phyloP scores from a whole-genome alignment of 2,329 filamentous ascomycete species.

The Myriangium duriaei region DNA sequence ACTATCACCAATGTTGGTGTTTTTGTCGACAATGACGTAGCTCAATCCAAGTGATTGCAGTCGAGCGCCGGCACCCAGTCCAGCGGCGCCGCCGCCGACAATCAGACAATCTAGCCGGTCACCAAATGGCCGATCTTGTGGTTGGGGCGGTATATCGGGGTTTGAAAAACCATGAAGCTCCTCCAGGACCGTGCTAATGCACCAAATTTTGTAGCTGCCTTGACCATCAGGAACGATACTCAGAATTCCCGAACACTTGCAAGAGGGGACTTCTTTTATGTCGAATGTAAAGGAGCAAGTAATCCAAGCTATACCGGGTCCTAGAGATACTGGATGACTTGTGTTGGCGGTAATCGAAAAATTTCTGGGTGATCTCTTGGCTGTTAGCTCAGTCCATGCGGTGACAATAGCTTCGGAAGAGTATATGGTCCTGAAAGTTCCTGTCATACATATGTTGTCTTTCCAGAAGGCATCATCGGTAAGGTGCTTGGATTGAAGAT shows the following conservation, averaged over 20 bases:
- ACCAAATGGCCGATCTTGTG: constrained; percentile 14
- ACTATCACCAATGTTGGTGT: constrained; percentile 27
- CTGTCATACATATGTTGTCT: constrained; percentile 45
- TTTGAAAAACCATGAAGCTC: constrained; percentile 25
- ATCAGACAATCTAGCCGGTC: constrained; percentile 24
- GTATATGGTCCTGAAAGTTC: constrained; percentile 43
- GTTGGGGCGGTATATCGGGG: constrained; percentile 18
- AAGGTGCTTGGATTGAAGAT: constrained; percentile 4
- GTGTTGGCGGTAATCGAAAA: constrained; percentile 11
- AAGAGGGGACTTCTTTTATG: constrained; percentile 14
- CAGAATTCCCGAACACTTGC: constrained; percentile 22
- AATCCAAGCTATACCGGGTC: constrained; percentile 15
- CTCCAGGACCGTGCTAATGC: constrained; percentile 25
- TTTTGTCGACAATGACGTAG: constrained; percentile 26
- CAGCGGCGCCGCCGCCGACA: constrained; percentile 30
- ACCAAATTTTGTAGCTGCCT: constrained; percentile 29
- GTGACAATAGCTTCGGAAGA: constrained; percentile 30
- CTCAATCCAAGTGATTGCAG: constrained; percentile 28
- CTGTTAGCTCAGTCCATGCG: constrained; percentile 24
- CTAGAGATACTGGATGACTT: constrained; percentile 16
- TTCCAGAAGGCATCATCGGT: constrained; percentile 32
- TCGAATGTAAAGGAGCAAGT: constrained; percentile 20
- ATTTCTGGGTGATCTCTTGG: constrained; percentile 20
- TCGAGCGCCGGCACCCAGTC: constrained; percentile 23
- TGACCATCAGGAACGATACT: constrained; percentile 21